A percentile compares a stretch with the other conserved stretches of the same genome.
Evolutionary conservation across 2,329 filamentous ascomycete genomes (phyloP).

Genomic region (Phialophora verrucosa): DNA sequence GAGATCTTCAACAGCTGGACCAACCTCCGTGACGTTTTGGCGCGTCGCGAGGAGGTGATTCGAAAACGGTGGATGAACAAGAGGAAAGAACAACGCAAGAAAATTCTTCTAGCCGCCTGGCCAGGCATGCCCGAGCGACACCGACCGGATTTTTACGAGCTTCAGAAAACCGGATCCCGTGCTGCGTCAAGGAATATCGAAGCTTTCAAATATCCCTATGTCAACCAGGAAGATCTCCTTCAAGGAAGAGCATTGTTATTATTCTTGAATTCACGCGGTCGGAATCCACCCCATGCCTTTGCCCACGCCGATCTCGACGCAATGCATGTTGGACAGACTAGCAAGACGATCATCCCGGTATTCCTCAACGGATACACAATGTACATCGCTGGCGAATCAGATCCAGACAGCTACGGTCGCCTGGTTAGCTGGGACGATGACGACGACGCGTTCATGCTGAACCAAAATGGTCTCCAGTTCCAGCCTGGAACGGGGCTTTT

Average conservation of each 20-base stretch:
- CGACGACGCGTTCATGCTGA: conserved; percentile 44
- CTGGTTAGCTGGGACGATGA: conserved; percentile 39
- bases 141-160: conserved; percentile 58
- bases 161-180: conserved; percentile 32
- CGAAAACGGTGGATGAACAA: conserved; percentile 64
- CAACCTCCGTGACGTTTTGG: conserved; percentile 51
- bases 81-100: conserved; percentile 52
- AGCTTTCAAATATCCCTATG: conserved; percentile 58
- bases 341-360: conserved; percentile 37
- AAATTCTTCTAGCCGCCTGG: conserved; percentile 57
- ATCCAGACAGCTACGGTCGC: conserved; percentile 45
- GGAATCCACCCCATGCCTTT: conserved; percentile 56
- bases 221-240: conserved; percentile 64
- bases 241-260: conserved; percentile 54
- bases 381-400: conserved; percentile 44
- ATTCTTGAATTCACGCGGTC: conserved; percentile 60
- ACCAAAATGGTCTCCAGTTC: conserved; percentile 50
- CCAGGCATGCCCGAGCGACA: conserved; percentile 58
- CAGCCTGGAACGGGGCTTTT: conserved; percentile 56
- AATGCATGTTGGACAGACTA: conserved; percentile 43
- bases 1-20: conserved; percentile 48
- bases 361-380: conserved; percentile 46
- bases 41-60: conserved; percentile 59
- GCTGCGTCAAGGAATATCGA: conserved; percentile 10
- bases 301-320: conserved; percentile 52